A percentile compares a stretch with the other conserved stretches of the same genome.
phyloP scores from a whole-genome alignment of 2,329 filamentous ascomycete species.

The Colletotrichum siamense region DNA sequence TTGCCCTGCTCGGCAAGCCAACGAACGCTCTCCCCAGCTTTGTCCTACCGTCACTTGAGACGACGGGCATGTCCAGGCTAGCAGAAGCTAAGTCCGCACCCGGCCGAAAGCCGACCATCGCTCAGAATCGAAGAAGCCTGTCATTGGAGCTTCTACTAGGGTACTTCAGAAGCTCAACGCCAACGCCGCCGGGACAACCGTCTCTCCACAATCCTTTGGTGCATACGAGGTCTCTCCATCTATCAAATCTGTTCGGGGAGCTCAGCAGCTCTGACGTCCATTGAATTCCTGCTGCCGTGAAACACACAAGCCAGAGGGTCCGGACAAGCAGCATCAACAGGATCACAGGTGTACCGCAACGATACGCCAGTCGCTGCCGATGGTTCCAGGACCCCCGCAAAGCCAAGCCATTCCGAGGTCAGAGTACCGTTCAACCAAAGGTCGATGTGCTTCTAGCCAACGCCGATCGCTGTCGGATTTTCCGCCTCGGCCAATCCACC shows the following conservation, averaged over 20 bases:
- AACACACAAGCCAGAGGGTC: too few species aligned
- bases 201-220: neutral
- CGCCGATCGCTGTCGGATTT: slow-evolving; percentile 19
- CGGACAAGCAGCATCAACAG: too few species aligned
- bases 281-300: neutral
- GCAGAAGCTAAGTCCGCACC: neutral
- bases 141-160: neutral
- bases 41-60: slow-evolving; percentile 5
- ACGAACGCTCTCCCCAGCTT: neutral
- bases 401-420: slow-evolving; percentile 4
- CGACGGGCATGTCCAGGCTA: neutral
- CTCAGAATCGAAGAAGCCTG: neutral
- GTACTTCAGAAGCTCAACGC: neutral
- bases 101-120: neutral
- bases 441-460: slow-evolving; percentile 18
- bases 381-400: slow-evolving; percentile 17
- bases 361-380: neutral
- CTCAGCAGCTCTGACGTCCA: neutral
- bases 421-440: neutral
- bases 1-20: neutral
- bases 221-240: neutral
- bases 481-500: slow-evolving; percentile 18
- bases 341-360: too few species aligned
- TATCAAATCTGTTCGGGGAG: neutral
- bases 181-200: neutral